Percentiles rank a stretch among this genome's conserved stretches.
phyloP scores from a whole-genome alignment of 148 eudicot species.

The Cornus kousa region DNA sequence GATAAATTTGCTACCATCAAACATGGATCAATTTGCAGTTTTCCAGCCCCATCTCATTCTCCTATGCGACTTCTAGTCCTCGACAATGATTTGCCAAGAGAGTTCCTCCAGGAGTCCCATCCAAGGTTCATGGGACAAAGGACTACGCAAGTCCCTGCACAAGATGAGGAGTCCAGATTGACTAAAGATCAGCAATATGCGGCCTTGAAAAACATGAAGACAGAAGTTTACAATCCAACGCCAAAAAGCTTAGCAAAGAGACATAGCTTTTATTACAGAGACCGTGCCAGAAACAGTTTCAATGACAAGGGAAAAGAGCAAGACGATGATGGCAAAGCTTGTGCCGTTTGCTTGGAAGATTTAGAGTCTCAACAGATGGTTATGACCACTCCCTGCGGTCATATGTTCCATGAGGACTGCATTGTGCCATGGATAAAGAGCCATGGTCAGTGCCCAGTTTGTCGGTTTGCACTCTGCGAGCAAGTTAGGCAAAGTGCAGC shows the following conservation, averaged over 20 bases:
- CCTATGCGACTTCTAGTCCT: slow-evolving; percentile 14
- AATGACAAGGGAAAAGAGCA: slow-evolving; percentile 9
- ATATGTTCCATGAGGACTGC: slow-evolving; percentile 93
- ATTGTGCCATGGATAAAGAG: slow-evolving; percentile 88
- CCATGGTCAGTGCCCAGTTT: slow-evolving; percentile 72
- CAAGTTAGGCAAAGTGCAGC: slow-evolving; percentile 10
- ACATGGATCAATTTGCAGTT: not conserved
- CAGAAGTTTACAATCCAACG: slow-evolving; percentile 49
- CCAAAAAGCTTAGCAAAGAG: slow-evolving; percentile 44
- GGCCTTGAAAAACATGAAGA: slow-evolving; percentile 50
- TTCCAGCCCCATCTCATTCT: slow-evolving; percentile 7
- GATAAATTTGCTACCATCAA: not conserved
- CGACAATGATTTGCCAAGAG: slow-evolving; percentile 18
- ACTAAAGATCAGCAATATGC: slow-evolving; percentile 45
- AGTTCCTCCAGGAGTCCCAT: slow-evolving; percentile 8
- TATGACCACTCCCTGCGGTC: slow-evolving; percentile 66
- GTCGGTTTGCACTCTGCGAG: slow-evolving; percentile 45
- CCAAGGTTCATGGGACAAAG: slow-evolving; percentile 1
- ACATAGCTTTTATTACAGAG: slow-evolving; percentile 44
- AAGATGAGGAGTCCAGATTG: slow-evolving; percentile 34
- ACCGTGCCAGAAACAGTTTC: slow-evolving; percentile 16
- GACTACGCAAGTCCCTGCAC: not conserved
- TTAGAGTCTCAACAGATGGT: slow-evolving; percentile 51
- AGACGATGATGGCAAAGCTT: slow-evolving; percentile 53
- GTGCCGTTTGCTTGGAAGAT: slow-evolving; percentile 84